Base-by-base conservation (phyloP, 768 basidiomycete species). In the Tubosaeta sp. region DNA sequence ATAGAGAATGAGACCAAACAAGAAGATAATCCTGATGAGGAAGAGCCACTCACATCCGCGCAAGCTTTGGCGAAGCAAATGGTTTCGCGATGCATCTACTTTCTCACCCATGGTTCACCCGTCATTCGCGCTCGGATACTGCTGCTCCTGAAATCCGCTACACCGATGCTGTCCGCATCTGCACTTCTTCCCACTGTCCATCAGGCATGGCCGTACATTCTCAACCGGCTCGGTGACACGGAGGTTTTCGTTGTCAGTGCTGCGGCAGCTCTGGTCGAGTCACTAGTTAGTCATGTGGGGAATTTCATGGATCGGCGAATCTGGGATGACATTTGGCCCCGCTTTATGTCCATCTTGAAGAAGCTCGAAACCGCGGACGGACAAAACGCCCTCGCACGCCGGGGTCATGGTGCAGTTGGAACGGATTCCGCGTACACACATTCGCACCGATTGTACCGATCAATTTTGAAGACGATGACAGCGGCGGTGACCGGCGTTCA, bases 241-340 rank as follows among this genome's bases (percentile, higher is more conserved):
- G 88, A 94, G 63, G 72, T 83, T 0, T 94, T 83, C 59, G 92
- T 98, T 27, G 81, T 93, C 55, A 80, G 80, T 49, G 86, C 88
- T 22, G 85, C 91, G 1, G 84, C 87, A 1, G 71, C 70, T 4
- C 72, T 97, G 41, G 72, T 97, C n/a, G 87, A 89, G 58, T 71
- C 80, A 1, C 74, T 99, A 35, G 80, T 83, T 0, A 71, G 63
- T 34, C 75, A 89, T 58, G 80, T 84, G 26, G 97, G 95, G 25
- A 81, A 80, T 49, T 97, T 91, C 71, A 95, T 98, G 89, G 79
- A 79, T 45, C 75, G 82, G 32, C 76, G 88, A 50, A 79, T 98
- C 31, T 88, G 94, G 82, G 91, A 97, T 58, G 90, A 97, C 56
- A 79, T 93, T 17, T 98, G 95, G 95, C 95, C 95, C 1, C 81